Percentiles rank a stretch among this genome's conserved stretches.
Conservation (phyloP, 495 filamentous ascomycete genomes). For the Penicillium verhagenii region DNA sequence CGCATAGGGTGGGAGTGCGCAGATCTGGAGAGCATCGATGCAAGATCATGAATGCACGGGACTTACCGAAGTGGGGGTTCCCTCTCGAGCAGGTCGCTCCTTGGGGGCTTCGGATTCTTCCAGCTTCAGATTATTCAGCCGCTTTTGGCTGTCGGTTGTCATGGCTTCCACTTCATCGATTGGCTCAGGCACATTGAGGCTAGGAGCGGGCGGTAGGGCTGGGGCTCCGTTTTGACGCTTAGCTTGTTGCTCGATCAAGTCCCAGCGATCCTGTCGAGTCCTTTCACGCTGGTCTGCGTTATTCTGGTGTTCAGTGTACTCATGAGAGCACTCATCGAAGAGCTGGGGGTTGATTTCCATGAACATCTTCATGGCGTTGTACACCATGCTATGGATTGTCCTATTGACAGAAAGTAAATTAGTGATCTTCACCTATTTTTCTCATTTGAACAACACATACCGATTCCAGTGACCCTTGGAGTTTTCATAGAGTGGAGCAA, state of each 20-base stretch:
- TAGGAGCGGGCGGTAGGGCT: constrained; percentile 33
- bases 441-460: constrained; percentile 47
- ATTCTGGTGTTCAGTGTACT: constrained; percentile 96
- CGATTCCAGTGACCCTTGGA: constrained; percentile 99
- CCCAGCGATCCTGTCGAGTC: constrained; percentile 80
- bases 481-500: constrained; percentile 97
- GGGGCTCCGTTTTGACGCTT: constrained; percentile 56
- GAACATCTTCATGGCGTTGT: constrained; percentile 99
- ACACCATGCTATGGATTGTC: constrained; percentile 99
- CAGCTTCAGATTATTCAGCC: constrained; percentile 79
- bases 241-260: constrained; percentile 76
- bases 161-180: constrained; percentile 71
- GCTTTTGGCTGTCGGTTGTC: constrained; percentile 79
- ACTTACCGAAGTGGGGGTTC: constrained; percentile 46
- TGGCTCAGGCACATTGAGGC: constrained; percentile 52
- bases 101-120: constrained; percentile 58
- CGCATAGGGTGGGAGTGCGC: constrained; percentile 14
- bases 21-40: constrained; percentile 17
- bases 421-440: neutral
- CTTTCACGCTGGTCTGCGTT: constrained; percentile 75
- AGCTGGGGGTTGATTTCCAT: constrained; percentile 99
- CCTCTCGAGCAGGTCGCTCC: constrained; percentile 46
- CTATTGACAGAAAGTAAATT: constrained; percentile 45
- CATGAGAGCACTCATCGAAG: constrained; percentile 97
- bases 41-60: constrained; percentile 25